Base-by-base conservation (phyloP, 164 flowering plant genomes). In the Piper longum region DNA sequence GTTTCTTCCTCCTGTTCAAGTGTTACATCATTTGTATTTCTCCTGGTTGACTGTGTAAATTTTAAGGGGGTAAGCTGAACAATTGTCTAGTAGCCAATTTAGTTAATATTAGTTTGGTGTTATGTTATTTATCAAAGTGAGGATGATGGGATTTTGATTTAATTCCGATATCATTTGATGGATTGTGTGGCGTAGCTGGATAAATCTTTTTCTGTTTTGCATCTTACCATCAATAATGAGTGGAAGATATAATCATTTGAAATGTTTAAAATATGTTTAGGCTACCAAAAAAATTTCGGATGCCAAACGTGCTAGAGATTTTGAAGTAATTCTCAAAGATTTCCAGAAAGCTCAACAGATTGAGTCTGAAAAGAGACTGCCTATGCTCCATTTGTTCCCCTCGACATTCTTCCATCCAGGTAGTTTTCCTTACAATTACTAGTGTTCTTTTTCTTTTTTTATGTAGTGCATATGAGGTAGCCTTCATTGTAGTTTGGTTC, bases 241-340 rank as follows among this genome's bases (percentile, higher is more conserved):
- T 12, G 14, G 52, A 5, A 48, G 14, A 48, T 2, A 48, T 48
- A 48, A 48, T 2, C 52, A 9, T 5, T 48, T 48, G 52, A 48
- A 2, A 48, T 48, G 14, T 9, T 48, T 48, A 9, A 5, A 48
- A 5, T 48, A 14, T 3, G 14, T 75, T 65, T 84, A 85, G 95
- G 80, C 84, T 18, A 76, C 74, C 73, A 88, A 83, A 76, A 88
- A 83, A 77, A 79, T 88, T 56, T 75, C 83, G 3, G 95, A 88
- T 77, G 91, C 91, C 55, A 88, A 88, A 66, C 91, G 84, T 69
- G 87, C 95, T 56, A 88, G 80, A 66, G 95, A 88, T 79, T 88
- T 85, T 51, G 84, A 84, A 59, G 73, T 84, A 5, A 83, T 82
- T 70, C 75, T 88, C 48, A 84, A 80, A 73, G 89, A 88, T 52